Base-by-base conservation (phyloP, 768 basidiomycete species). In the Mycena polygramma region DNA sequence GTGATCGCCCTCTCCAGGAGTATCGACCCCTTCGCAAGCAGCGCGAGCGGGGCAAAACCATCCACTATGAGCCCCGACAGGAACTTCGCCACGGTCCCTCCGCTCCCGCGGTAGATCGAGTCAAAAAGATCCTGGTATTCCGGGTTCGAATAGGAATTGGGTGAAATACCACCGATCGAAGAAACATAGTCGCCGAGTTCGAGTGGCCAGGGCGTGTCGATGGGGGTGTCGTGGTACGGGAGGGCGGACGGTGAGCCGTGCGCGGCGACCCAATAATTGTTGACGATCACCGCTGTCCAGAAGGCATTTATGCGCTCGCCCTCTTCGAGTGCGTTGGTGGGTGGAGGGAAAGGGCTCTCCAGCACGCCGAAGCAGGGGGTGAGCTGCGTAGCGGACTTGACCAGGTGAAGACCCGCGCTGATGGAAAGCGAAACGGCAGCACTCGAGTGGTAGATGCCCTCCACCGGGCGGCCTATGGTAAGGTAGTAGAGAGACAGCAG, bases 401-500 rank as follows among this genome's bases (percentile, higher is more conserved):
- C 78, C 15, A 78, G 76, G 64, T 88, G 81, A 30, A 88, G 74
- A 9, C 76, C 78, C 24, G 82, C 71, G 67, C 83, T 79, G 37
- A 82, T 69, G 1, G 79, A 83, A 20, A 88, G 70, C 0, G 82
- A 80, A 59, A 84, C 81, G 10, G 88, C 85, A 0, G 87, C 82
- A 68, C 84, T 85, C 46, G 81, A 83, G 64, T 85, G 85, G 71
- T 89, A 90, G 52, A 81, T 81, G 1, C 87, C 90, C 81, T 70
- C 73, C 75, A 89, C 77, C 10, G 81, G 75, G 20, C 87, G 81
- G 37, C 84, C 86, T 24, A 82, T 79, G 58, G 80, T 80, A 61
- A 89, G 83, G 77, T 88, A 87, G 73, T 87, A 90, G 60, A 82
- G 81, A 0, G 87, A 82, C 35, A 92, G 79, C 17, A 92, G 80